Evolutionary conservation across 2,329 filamentous ascomycete species (phyloP).

Genomic region (Paracoccidioides lutzii): DNA sequence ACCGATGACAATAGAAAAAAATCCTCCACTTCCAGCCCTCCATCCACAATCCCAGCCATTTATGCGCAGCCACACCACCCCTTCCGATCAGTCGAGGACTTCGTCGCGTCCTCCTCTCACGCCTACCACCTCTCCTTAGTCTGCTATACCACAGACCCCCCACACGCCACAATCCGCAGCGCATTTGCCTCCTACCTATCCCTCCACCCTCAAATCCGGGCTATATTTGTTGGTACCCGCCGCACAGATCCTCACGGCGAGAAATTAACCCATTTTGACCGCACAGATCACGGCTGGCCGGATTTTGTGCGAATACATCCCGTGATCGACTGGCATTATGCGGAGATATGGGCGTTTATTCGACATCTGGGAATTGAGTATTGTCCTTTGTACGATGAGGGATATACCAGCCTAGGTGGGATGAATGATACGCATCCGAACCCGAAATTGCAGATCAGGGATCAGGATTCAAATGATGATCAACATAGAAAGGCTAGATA

Average conservation of each 20-base stretch:
- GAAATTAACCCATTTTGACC: slow-evolving; percentile 66
- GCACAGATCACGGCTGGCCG: slow-evolving; percentile 82
- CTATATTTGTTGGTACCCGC: slow-evolving; percentile 77
- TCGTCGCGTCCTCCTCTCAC: slow-evolving; percentile 54
- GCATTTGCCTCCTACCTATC: slow-evolving; percentile 65
- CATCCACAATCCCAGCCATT: slow-evolving; percentile 61
- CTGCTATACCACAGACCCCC: slow-evolving; percentile 54
- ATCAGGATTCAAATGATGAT: slow-evolving; percentile 13
- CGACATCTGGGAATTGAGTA: slow-evolving; percentile 63
- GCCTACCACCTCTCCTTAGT: slow-evolving; percentile 64
- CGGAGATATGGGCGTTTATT: slow-evolving; percentile 83
- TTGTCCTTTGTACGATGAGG: slow-evolving; percentile 73
- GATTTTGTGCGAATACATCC: slow-evolving; percentile 86
- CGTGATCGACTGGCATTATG: slow-evolving; percentile 94
- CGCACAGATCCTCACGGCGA: slow-evolving; percentile 86
- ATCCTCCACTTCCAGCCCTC: slow-evolving; percentile 30
- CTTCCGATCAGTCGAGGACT: slow-evolving; percentile 74
- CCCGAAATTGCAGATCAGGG: slow-evolving; percentile 46
- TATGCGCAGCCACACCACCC: slow-evolving; percentile 80
- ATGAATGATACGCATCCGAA: slow-evolving; percentile 83
- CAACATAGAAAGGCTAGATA: slow-evolving; percentile 31
- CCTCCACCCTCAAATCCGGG: slow-evolving; percentile 44
- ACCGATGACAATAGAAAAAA: not conserved
- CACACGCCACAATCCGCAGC: slow-evolving; percentile 50
- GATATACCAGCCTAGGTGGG: slow-evolving; percentile 87